Evolutionary conservation across 768 basidiomycete genomes (phyloP).

Genomic region (Amanita inopinata): DNA sequence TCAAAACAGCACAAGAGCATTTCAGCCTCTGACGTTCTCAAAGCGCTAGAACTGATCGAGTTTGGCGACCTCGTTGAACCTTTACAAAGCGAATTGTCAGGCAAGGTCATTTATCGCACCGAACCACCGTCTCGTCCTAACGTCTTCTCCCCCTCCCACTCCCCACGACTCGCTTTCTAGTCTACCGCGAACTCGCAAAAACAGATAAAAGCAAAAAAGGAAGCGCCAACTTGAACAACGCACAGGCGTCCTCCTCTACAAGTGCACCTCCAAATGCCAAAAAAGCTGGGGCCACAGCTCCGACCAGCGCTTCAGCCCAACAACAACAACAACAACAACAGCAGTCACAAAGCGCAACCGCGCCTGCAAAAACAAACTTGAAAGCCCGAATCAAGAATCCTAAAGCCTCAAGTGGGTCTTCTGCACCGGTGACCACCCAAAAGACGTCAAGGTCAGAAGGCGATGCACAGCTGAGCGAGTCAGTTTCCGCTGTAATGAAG

Average conservation of each 20-base stretch:
- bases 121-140: neutral
- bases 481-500: slow-evolving; percentile 13
- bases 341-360: slow-evolving; percentile 7
- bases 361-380: neutral
- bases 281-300: slow-evolving; percentile 12
- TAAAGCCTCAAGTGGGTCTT: slow-evolving; percentile 4
- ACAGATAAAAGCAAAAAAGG: slow-evolving; percentile 45
- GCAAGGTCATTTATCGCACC: slow-evolving; percentile 25
- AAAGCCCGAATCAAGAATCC: slow-evolving; percentile 1
- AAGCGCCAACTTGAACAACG: slow-evolving; percentile 14
- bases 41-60: slow-evolving; percentile 72
- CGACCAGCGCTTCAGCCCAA: slow-evolving; percentile 1
- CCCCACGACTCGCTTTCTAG: slow-evolving; percentile 22
- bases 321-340: slow-evolving; percentile 5
- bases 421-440: neutral
- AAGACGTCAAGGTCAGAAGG: slow-evolving; percentile 11
- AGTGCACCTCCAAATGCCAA: slow-evolving; percentile 16
- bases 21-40: slow-evolving; percentile 83
- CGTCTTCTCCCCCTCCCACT: neutral
- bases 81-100: slow-evolving; percentile 53
- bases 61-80: slow-evolving; percentile 60
- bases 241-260: slow-evolving; percentile 9
- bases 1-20: slow-evolving; percentile 83
- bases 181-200: slow-evolving; percentile 56
- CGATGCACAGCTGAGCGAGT: slow-evolving; percentile 10